A percentile compares a stretch with the other conserved stretches of the same genome.
phyloP scores from a whole-genome alignment of 352 stramenopile genomes.

The Phytophthora hibernalis region DNA sequence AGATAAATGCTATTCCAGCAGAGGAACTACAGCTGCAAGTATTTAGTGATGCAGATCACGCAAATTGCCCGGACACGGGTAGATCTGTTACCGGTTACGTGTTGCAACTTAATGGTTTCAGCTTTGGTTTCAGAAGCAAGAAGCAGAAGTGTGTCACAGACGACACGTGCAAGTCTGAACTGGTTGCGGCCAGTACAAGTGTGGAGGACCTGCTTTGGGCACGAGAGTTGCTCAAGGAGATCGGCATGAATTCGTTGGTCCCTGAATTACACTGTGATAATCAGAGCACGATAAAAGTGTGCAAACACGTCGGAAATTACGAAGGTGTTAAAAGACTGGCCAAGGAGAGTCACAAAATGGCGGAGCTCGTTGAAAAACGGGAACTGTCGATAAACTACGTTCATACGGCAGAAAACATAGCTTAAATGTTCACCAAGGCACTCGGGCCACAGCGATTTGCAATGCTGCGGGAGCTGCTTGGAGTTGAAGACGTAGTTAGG shows the following conservation, averaged over 20 bases:
- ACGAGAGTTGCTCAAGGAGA: too few species aligned
- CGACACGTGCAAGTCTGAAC: conserved; percentile 11
- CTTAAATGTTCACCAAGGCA: conserved; percentile 13
- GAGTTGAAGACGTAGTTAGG: background rate
- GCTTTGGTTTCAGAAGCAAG: conserved; percentile 15
- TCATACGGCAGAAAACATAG: background rate
- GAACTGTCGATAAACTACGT: conserved; percentile 3
- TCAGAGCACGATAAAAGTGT: conserved; percentile 4
- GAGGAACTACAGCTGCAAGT: background rate
- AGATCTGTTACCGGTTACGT: background rate
- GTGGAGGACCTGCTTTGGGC: too few species aligned
- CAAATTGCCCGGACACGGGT: background rate
- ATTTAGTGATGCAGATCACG: conserved; percentile 10
- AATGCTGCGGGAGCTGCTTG: background rate
- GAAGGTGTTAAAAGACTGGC: conserved; percentile 7
- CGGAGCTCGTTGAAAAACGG: background rate
- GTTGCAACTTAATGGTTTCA: too few species aligned
- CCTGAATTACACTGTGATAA: too few species aligned
- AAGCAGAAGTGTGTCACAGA: conserved; percentile 4
- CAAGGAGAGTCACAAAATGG: conserved; percentile 12
- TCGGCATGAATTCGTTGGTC: too few species aligned
- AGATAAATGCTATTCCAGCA: background rate
- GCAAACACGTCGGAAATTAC: background rate
- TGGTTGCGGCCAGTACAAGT: conserved; percentile 10
- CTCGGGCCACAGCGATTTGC: conserved; percentile 6